These are phyloP conservation scores for Mycena galopus DNA, from an alignment of 768 basidiomycete genomes.

Conservation along the genomic window DNA sequence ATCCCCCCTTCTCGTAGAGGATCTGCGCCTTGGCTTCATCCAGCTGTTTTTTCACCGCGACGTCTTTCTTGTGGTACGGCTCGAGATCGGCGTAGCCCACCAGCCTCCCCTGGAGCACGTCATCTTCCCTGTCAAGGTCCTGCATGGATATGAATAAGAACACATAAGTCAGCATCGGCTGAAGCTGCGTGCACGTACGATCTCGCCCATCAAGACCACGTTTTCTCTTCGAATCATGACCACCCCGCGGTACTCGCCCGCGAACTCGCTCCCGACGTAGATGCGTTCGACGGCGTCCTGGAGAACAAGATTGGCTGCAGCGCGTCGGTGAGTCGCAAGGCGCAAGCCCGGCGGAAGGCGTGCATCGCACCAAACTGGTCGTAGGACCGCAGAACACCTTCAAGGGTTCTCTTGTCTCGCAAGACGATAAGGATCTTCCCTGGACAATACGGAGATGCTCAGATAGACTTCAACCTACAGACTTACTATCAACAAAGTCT, in stretches of 20 bases:
- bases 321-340: background rate
- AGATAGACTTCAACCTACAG: too few relatives aligned
- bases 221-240: conserved; percentile 98
- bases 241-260: conserved; percentile 89
- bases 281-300: conserved; percentile 96
- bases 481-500: too few relatives aligned
- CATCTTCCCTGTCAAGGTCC: conserved; percentile 98
- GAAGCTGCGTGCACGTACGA: conserved; percentile 68
- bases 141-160: conserved; percentile 46
- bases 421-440: conserved; percentile 99
- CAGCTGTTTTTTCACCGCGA: conserved; percentile 78
- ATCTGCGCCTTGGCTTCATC: conserved; percentile 88
- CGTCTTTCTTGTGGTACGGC: conserved; percentile 78
- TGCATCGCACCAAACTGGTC: conserved; percentile 91
- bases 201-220: conserved; percentile 96
- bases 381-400: conserved; percentile 96
- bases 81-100: conserved; percentile 80
- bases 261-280: conserved; percentile 89
- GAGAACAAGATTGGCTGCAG: conserved; percentile 94
- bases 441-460: too few relatives aligned
- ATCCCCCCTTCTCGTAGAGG: conserved; percentile 87
- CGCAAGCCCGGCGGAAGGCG: conserved; percentile 42
- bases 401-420: conserved; percentile 94
- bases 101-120: conserved; percentile 77
- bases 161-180: conserved; percentile 6